Evolutionary conservation across 257 asterid species (phyloP).

Genomic region (Pogostemon cablin): DNA sequence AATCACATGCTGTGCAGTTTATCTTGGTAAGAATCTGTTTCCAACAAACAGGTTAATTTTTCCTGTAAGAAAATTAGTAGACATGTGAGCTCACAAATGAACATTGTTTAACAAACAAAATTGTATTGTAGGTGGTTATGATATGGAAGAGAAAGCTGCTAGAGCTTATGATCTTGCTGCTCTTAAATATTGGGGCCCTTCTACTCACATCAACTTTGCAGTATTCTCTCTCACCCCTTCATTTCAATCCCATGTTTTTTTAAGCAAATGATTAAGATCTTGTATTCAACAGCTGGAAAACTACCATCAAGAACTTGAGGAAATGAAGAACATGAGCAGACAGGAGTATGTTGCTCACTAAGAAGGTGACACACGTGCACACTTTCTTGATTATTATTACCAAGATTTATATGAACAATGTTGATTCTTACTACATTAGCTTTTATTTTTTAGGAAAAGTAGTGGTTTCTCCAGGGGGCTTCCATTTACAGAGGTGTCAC

Average conservation of each 20-base stretch:
- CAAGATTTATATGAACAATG: neutral
- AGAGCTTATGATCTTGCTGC: constrained; percentile 97
- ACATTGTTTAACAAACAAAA: neutral
- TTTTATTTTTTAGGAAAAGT: constrained; percentile 52
- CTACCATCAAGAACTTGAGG: constrained; percentile 82
- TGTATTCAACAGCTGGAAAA: constrained; percentile 56
- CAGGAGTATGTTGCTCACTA: constrained; percentile 89
- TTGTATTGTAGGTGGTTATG: constrained; percentile 70
- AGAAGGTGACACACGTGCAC: constrained; percentile 53
- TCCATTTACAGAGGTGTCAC: constrained; percentile 80
- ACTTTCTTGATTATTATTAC: neutral
- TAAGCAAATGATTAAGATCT: no score
- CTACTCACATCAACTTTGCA: constrained; percentile 74
- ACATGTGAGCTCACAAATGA: neutral
- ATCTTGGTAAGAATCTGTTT: constrained; percentile 68
- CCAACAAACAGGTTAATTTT: neutral
- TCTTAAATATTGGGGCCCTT: constrained; percentile 92
- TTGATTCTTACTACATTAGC: neutral
- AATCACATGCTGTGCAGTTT: constrained; percentile 49
- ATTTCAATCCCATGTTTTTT: neutral
- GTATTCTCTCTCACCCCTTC: constrained; percentile 35
- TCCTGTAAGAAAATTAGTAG: neutral
- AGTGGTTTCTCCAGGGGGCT: constrained; percentile 79
- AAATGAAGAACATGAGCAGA: constrained; percentile 84
- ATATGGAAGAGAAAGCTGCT: constrained; percentile 98